Evolutionary conservation across 768 basidiomycete species (phyloP).

Genomic region (Leccinum olivaceopallidum): DNA sequence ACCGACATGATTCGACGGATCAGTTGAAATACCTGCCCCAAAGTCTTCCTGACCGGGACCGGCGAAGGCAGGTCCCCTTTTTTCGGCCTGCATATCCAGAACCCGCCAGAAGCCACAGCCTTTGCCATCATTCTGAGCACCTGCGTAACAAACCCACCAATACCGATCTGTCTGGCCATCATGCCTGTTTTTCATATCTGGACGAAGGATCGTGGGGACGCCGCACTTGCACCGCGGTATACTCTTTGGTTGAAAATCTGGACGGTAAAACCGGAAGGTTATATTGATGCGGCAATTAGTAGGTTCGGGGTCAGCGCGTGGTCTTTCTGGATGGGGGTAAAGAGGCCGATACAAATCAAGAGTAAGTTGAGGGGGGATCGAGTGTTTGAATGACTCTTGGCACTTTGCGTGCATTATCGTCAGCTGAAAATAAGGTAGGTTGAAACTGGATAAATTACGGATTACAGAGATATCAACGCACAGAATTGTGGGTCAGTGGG

Average conservation of each 20-base stretch:
- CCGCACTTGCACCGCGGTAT: conserved; percentile 76
- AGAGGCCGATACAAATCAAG: conserved; percentile 74
- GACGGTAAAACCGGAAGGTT: conserved; percentile 84
- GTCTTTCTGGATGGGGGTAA: conserved; percentile 37
- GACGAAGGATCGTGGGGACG: conserved; percentile 65
- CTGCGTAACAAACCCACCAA: conserved; percentile 79
- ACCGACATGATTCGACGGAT: conserved; percentile 3
- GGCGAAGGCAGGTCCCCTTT: conserved; percentile 51
- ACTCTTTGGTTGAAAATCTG: conserved; percentile 67
- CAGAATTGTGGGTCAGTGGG: conserved; percentile 77
- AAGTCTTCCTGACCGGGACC: conserved; percentile 13
- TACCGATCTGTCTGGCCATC: conserved; percentile 57
- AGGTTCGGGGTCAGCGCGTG: conserved; percentile 35
- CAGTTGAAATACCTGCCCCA: neutral
- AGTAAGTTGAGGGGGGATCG: conserved; percentile 67
- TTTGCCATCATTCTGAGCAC: conserved; percentile 82
- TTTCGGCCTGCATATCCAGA: conserved; percentile 69
- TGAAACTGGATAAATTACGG: neutral
- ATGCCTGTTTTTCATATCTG: conserved; percentile 77
- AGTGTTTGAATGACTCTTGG: conserved; percentile 82
- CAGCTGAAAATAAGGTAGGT: conserved; percentile 43
- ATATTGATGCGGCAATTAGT: conserved; percentile 80
- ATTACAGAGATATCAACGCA: conserved; percentile 35
- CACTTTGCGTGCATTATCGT: conserved; percentile 87
- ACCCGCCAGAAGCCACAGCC: conserved; percentile 76